Conservation (phyloP, 2,329 filamentous ascomycete genomes). For the Albifimbria verrucaria region DNA sequence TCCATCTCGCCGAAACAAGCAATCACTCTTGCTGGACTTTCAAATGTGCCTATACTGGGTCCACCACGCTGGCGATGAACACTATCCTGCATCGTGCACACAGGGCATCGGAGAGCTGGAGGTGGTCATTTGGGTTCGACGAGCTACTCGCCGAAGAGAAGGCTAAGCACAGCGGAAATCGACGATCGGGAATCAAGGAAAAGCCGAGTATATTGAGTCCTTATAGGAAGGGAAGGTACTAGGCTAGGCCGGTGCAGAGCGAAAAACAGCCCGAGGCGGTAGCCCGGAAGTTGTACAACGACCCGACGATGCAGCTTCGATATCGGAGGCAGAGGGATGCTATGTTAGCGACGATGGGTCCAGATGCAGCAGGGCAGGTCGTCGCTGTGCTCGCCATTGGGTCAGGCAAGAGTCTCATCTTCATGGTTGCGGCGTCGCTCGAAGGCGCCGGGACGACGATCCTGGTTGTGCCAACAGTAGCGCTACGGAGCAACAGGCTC, state of each 20-base stretch:
- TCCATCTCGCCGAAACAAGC: slow-evolving; percentile 1
- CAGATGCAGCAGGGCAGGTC: no score
- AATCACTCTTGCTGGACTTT: slow-evolving; percentile 6
- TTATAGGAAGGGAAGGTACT: not conserved
- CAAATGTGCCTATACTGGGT: slow-evolving; percentile 5
- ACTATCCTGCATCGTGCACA: slow-evolving; percentile 4
- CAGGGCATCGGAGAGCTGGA: not conserved
- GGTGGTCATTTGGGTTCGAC: not conserved
- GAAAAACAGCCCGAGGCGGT: not conserved
- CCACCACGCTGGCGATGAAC: slow-evolving; percentile 6
- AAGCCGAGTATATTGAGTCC: not conserved
- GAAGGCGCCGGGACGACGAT: no score
- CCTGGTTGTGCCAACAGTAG: slow-evolving; percentile 3
- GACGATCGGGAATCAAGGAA: not conserved
- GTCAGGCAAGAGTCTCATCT: no score
- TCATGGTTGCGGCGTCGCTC: no score
- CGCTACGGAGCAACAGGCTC: slow-evolving; percentile 1
- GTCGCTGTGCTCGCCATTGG: no score
- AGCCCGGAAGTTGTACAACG: not conserved
- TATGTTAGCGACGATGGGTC: no score
- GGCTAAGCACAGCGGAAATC: not conserved
- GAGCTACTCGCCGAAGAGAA: not conserved
- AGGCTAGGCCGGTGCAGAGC: no score
- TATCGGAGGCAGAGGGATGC: no score
- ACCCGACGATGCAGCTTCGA: no score